Percentiles rank a stretch among this genome's conserved stretches.
phyloP scores from a whole-genome alignment of 2,329 filamentous ascomycete genomes.

The Diaporthe ilicicola region DNA sequence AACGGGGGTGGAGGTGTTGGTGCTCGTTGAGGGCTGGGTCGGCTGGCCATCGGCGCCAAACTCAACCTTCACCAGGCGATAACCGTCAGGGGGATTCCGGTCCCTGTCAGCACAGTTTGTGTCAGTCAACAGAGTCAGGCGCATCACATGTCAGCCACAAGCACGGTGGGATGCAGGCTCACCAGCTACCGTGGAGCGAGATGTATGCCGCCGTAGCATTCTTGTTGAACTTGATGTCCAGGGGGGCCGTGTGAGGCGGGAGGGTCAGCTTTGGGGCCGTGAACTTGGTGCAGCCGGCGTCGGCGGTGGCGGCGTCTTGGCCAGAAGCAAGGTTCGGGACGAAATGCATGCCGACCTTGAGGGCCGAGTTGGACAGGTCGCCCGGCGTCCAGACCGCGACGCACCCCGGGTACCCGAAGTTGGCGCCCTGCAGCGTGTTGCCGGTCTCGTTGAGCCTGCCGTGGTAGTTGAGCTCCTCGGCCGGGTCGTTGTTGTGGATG shows the following conservation, averaged over 20 bases:
- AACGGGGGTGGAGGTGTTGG: constrained; percentile 58
- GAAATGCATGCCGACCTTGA: too few relatives aligned
- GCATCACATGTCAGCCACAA: too few relatives aligned
- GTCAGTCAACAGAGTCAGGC: not conserved
- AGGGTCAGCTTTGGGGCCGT: constrained; percentile 62
- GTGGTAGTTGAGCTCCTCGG: constrained; percentile 78
- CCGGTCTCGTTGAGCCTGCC: constrained; percentile 54
- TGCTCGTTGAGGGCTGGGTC: constrained; percentile 49
- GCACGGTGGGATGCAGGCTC: constrained; percentile 37
- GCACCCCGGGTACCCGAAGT: constrained; percentile 48
- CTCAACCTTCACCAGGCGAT: constrained; percentile 50
- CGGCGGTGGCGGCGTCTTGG: constrained; percentile 44
- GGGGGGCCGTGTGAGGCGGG: constrained; percentile 69
- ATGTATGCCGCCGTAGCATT: constrained; percentile 69
- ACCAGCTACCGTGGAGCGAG: constrained; percentile 75
- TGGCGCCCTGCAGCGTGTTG: constrained; percentile 41
- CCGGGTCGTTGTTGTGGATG: constrained; percentile 74
- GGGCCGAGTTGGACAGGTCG: too few relatives aligned
- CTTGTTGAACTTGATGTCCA: constrained; percentile 73
- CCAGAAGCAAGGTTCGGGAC: too few relatives aligned
- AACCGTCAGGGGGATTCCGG: constrained; percentile 54
- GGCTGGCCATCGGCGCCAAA: constrained; percentile 54
- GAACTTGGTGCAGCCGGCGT: constrained; percentile 55
- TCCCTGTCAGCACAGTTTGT: constrained; percentile 35
- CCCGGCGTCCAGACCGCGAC: not conserved